These are phyloP conservation scores for Bipolaris victoriae DNA, from an alignment of 2,329 filamentous ascomycete genomes.

Conservation along the genomic window DNA sequence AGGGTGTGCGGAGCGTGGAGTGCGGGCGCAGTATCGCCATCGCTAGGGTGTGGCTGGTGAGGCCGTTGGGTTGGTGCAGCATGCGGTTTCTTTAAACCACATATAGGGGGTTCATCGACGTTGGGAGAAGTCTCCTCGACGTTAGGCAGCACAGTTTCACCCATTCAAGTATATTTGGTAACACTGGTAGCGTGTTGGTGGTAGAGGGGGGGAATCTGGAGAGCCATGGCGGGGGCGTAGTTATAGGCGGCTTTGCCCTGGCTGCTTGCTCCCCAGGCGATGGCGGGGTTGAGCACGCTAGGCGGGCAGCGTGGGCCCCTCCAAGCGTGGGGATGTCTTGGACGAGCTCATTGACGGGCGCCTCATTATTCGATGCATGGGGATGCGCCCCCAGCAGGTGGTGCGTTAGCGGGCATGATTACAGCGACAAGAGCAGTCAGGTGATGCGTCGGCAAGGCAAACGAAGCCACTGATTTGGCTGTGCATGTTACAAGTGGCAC, in stretches of 20 bases:
- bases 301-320: slow-evolving; percentile 39
- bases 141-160: slow-evolving; percentile 48
- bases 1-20: slow-evolving; percentile 47
- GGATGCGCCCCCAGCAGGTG: neutral
- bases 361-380: slow-evolving; percentile 24
- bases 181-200: slow-evolving; percentile 42
- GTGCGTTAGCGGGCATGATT: slow-evolving; percentile 5
- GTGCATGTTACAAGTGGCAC: slow-evolving; percentile 3
- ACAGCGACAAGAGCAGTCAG: neutral
- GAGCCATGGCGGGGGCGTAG: slow-evolving; percentile 34
- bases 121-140: slow-evolving; percentile 51
- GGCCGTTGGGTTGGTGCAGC: slow-evolving; percentile 32
- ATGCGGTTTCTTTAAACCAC: slow-evolving; percentile 45
- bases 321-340: slow-evolving; percentile 34
- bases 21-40: slow-evolving; percentile 28
- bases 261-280: slow-evolving; percentile 18
- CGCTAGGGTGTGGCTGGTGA: slow-evolving; percentile 28
- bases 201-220: slow-evolving; percentile 26
- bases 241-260: slow-evolving; percentile 36
- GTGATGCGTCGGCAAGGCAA: slow-evolving; percentile 6
- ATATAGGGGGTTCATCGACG: slow-evolving; percentile 52
- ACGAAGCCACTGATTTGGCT: slow-evolving; percentile 2
- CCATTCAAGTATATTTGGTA: slow-evolving; percentile 51
- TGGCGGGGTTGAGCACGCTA: slow-evolving; percentile 42
- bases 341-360: slow-evolving; percentile 23